Percentiles rank a stretch among this genome's conserved stretches.
Evolutionary conservation across 331 rosid genomes (phyloP).

Genomic region (Pyrus hybrid): DNA sequence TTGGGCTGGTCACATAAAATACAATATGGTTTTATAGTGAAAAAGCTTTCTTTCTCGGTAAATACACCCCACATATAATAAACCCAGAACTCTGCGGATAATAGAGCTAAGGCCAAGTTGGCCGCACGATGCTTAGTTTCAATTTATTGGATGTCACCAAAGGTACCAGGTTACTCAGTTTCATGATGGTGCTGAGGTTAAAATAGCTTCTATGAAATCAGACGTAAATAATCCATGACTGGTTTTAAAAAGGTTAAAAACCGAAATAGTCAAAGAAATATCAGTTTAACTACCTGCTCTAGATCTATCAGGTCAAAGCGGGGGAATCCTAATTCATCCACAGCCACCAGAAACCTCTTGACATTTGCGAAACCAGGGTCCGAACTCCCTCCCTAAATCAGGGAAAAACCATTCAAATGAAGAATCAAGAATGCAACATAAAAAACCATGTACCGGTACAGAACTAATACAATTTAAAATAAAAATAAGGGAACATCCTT

Average conservation of each 20-base stretch:
- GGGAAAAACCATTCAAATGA: neutral
- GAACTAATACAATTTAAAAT: neutral
- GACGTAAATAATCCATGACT: neutral
- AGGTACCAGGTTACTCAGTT: neutral
- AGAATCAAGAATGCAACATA: constrained; percentile 1
- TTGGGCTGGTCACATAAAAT: constrained; percentile 1
- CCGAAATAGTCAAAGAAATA: neutral
- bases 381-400: constrained; percentile 47
- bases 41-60: neutral
- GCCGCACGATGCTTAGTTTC: neutral
- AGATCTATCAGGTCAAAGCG: constrained; percentile 66
- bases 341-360: constrained; percentile 58
- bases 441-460: neutral
- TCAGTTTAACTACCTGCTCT: constrained; percentile 56
- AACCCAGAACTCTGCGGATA: constrained; percentile 2
- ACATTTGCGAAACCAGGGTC: constrained; percentile 29
- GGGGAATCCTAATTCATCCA: constrained; percentile 75
- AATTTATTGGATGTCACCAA: neutral
- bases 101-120: constrained; percentile 2
- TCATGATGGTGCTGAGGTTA: neutral
- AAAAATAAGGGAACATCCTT: neutral
- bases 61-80: neutral
- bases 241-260: neutral
- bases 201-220: neutral
- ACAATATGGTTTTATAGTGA: neutral